Evolutionary conservation across 768 basidiomycete species (phyloP), one percentile per base, ranked within the genome.

Genomic region (Boletus bicolor): DNA sequence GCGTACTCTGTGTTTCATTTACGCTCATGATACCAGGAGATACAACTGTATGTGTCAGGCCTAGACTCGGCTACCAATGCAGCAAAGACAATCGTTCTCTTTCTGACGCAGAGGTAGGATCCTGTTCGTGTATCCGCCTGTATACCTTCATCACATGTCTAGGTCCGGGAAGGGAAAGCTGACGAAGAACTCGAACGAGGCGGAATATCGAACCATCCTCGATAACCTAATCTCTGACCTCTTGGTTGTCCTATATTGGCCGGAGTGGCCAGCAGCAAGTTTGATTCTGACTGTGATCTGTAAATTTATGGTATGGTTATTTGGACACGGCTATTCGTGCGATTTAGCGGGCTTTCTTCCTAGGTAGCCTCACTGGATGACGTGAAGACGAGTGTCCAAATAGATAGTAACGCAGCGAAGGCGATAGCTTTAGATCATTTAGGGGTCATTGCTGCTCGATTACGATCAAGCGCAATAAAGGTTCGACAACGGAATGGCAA

Each of bases 261-360:
- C 97, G 0, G 97, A 99, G 72, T 99, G 96, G 94, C 97, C 97
- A 7, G 95, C 91, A 10, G 91, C 97, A 2, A 81, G 85, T 42
- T 72, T 97, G 17, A 77, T 97, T 38, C 73, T 98, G 37, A 83
- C 80, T 43, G 87, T 97, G 45, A 83, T 87, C 7, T 89, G 86
- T 59, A 89, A 86, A 67, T 87, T 86, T 61, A 91, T 98, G 91
- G 95, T 93, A 56, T 10, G 79, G 61, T 14, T 26, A 7, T 34
- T 50, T 17, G 42, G 47, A 39, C 36, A 39, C 12, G 6, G 14
- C 4, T 1, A 38, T 15, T 36, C 15, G n/a, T 14, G 10, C 5
- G 34, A 24, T 21, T 30, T 19, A 46, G 51, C 11, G 6, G 15
- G 1, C 17, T 11, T 44, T 24, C 30, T 19, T 32, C 24, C 1